A percentile compares a stretch with the other conserved stretches of the same genome.
Conservation (phyloP, 257 asterid genomes). For the Jacaranda copaia region DNA sequence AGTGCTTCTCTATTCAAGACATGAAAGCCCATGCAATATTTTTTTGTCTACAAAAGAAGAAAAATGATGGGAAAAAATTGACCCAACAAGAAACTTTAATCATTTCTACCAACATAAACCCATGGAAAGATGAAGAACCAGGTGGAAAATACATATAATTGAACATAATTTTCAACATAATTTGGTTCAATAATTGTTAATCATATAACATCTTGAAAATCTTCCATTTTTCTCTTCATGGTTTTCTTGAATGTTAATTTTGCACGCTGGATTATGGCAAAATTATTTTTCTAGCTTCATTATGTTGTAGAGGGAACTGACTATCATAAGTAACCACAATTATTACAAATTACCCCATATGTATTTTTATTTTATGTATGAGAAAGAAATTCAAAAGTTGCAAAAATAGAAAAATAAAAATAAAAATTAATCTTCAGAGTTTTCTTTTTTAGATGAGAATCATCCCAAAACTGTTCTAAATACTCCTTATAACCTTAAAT, state of each 20-base stretch:
- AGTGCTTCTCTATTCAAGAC: conserved; percentile 19
- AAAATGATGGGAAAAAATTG: conserved; percentile 15
- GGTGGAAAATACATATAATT: conserved; percentile 17
- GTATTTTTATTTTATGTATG: neutral
- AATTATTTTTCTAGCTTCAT: neutral
- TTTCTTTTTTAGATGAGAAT: too few relatives aligned
- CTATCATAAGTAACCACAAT: neutral
- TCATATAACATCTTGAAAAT: conserved; percentile 23
- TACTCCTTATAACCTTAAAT: too few relatives aligned
- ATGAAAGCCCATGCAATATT: conserved; percentile 26
- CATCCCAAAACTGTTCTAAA: too few relatives aligned
- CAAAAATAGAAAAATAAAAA: neutral
- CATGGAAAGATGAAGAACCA: conserved; percentile 13
- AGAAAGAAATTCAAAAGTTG: neutral
- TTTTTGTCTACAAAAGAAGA: conserved; percentile 35
- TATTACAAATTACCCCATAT: neutral
- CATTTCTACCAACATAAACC: conserved; percentile 34
- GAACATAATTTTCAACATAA: conserved; percentile 21
- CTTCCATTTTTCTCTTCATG: neutral
- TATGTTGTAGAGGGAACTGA: neutral
- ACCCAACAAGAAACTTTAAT: conserved; percentile 40
- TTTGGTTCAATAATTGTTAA: conserved; percentile 37
- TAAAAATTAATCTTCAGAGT: too few relatives aligned
- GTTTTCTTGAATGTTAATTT: neutral
- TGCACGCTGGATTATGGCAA: conserved; percentile 30